phyloP scores from a whole-genome alignment of 139 green algal genomes.

The Spirogloea muscicola region DNA sequence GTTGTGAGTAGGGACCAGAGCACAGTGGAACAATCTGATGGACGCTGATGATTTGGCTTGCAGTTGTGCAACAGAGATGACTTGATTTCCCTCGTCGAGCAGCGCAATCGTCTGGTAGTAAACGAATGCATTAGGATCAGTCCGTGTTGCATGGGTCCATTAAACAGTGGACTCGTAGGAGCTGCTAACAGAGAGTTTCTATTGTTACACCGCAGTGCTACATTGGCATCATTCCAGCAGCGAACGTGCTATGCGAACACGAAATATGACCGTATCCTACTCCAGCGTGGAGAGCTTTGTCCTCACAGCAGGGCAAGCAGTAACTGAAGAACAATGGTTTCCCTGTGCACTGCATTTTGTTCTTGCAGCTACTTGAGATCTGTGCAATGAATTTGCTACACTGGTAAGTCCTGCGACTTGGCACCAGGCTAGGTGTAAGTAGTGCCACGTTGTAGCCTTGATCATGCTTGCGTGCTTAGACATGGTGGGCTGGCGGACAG shows the following conservation, averaged over 20 bases:
- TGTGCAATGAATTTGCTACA: too few relatives aligned
- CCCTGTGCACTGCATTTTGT: not conserved
- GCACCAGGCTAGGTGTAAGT: constrained; percentile 4
- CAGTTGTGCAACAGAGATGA: too few relatives aligned
- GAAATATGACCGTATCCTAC: constrained; percentile 5
- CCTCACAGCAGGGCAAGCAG: too few relatives aligned
- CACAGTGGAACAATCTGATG: not conserved
- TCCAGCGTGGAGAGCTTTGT: too few relatives aligned
- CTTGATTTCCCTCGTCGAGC: not conserved
- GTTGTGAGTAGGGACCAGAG: not conserved
- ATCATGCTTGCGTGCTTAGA: constrained; percentile 33
- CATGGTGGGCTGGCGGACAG: constrained; percentile 46
- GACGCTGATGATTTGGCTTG: not conserved
- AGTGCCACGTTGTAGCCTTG: constrained; percentile 25
- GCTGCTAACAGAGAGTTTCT: too few relatives aligned
- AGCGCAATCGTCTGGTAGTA: not conserved
- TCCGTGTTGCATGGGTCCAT: not conserved
- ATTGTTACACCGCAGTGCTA: not conserved
- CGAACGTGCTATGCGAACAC: constrained; percentile 8
- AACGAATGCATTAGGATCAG: not conserved
- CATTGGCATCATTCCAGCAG: constrained; percentile 2
- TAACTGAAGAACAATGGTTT: too few relatives aligned
- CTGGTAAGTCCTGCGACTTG: too few relatives aligned
- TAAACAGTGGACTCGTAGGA: not conserved
- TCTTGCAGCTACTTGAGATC: too few relatives aligned